Conservation (phyloP, 352 stramenopile genomes). For the Phytophthora quininea region DNA sequence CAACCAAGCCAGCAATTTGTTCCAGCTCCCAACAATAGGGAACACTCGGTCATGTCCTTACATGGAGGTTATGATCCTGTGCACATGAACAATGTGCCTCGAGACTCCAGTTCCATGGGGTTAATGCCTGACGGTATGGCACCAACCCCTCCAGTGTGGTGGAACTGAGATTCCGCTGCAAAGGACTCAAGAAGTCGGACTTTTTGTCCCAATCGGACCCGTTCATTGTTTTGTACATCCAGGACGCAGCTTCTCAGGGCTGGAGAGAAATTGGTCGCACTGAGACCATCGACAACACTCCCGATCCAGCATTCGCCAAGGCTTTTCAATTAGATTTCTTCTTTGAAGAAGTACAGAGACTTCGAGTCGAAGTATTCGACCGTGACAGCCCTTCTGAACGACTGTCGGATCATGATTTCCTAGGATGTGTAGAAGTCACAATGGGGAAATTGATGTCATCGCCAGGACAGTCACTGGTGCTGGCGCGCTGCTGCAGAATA, state of each 20-base stretch:
- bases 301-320: conserved; percentile 74
- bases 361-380: conserved; percentile 84
- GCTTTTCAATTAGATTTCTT: conserved; percentile 77
- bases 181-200: conserved; percentile 73
- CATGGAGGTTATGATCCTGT: conserved; percentile 55
- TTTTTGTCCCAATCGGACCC: conserved; percentile 75
- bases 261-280: conserved; percentile 82
- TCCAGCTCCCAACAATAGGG: conserved; percentile 13
- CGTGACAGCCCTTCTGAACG: conserved; percentile 68
- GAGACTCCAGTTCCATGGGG: conserved; percentile 22
- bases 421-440: conserved; percentile 78
- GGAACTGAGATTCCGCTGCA: conserved; percentile 73
- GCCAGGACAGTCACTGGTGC: conserved; percentile 58
- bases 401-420: conserved; percentile 69
- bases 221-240: conserved; percentile 77
- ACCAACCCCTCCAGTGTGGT: conserved; percentile 57
- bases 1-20: conserved; percentile 15
- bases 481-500: conserved; percentile 63
- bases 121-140: conserved; percentile 29
- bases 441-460: conserved; percentile 81
- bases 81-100: conserved; percentile 23
- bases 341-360: conserved; percentile 83
- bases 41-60: conserved; percentile 25
- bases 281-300: conserved; percentile 73
- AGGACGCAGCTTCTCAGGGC: conserved; percentile 44